Evolutionary conservation across 192 early-diverging fungal species (phyloP), one percentile per base, ranked within the genome.

Genomic region (Coemansia sp.): DNA sequence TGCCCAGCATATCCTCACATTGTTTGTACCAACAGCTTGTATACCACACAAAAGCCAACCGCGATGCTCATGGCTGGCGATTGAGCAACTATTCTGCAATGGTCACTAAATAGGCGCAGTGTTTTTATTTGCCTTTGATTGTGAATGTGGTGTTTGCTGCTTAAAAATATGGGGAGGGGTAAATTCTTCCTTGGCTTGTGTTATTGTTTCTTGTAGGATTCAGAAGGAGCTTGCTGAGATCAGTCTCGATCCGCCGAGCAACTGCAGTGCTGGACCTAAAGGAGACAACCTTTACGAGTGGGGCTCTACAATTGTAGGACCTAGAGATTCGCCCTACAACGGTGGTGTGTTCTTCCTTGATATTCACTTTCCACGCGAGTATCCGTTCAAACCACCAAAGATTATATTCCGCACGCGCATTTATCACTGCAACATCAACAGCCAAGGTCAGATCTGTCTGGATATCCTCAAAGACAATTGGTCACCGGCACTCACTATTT

Each of bases 181-280:
- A 31, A 3, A 3, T 7, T 3, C 30, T 31, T 31, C n/a, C 7
- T 31, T 31, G 30, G 30, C 63, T 57, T 49, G 48, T 49, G 28
- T 67, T 41, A 26, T 64, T 57, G 21, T 44, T 56, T 48, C n/a
- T n/a, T n/a, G n/a, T 78, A 92, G 95, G 57, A 91, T 98, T 61
- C 94, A 97, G 66, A 97, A 96, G 73, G 96, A 98, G 78, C 88
- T 98, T 62, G 94, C 94, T 16, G 95, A 97, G 68, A 98, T 97
- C 70, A 89, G 88, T 64, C 83, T 97, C 49, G 93, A 97, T 72
- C 96, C 96, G 24, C 96, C 96, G 58, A 89, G 87, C 70, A 94
- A 94, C 77, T 94, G 93, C 71, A 92, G 91, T 69, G 96, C 96
- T 48, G 93, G 95, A 24, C 95, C 96, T 7, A 96, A 96, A 62